Percentiles rank a stretch among this genome's conserved stretches.
These are phyloP conservation scores for Thelonectria olida DNA, from an alignment of 2,329 filamentous ascomycete genomes.

Conservation along the genomic window DNA sequence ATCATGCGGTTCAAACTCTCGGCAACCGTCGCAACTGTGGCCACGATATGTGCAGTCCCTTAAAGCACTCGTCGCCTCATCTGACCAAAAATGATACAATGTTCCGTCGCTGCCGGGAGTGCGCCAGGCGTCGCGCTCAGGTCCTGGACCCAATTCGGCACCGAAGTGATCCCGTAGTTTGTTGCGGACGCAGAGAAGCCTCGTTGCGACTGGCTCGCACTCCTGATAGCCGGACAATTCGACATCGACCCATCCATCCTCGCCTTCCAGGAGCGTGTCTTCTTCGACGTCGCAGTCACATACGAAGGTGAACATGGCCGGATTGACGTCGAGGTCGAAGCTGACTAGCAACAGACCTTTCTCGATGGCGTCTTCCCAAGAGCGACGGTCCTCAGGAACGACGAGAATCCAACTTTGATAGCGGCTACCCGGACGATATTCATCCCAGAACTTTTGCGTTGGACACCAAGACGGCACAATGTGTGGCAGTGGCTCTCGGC, in stretches of 20 bases:
- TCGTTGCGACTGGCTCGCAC: neutral
- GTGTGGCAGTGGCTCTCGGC: slow-evolving; percentile 27
- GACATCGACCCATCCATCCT: slow-evolving; percentile 19
- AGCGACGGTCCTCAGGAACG: slow-evolving; percentile 8
- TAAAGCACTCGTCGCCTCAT: neutral
- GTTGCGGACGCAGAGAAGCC: slow-evolving; percentile 12
- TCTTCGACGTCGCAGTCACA: neutral
- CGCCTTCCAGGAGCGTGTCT: neutral
- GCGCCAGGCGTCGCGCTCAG: neutral
- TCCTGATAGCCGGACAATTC: neutral
- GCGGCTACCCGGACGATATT: neutral
- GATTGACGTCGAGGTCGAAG: slow-evolving; percentile 22
- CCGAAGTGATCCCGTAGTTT: neutral
- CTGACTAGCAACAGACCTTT: slow-evolving; percentile 18
- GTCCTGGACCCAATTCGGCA: neutral
- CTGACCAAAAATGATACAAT: neutral
- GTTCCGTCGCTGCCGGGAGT: neutral
- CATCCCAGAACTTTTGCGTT: slow-evolving; percentile 1
- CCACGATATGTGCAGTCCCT: slow-evolving; percentile 18
- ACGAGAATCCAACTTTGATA: slow-evolving; percentile 28
- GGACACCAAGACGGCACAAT: slow-evolving; percentile 27
- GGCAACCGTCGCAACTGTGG: slow-evolving; percentile 7
- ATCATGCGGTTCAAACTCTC: slow-evolving; percentile 2
- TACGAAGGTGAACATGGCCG: neutral
- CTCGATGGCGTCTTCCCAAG: slow-evolving; percentile 21